phyloP scores from a whole-genome alignment of 257 asterid species.

The Misopates orontium region DNA sequence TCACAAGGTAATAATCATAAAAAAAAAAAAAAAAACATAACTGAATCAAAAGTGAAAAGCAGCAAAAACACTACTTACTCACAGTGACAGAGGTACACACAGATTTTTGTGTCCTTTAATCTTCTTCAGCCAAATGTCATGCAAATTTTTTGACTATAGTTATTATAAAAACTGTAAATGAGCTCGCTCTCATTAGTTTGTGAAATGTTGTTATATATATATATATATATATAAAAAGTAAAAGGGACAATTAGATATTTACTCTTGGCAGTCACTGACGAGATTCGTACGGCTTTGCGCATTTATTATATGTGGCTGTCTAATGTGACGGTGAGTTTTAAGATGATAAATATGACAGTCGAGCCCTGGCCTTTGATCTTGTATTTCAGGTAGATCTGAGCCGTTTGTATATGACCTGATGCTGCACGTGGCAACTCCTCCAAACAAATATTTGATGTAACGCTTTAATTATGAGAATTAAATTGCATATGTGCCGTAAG shows the following conservation, averaged over 20 bases:
- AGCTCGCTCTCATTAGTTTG: too few relatives aligned
- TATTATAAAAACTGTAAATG: too few relatives aligned
- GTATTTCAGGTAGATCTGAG: not conserved
- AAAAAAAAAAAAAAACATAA: slow-evolving; percentile 6
- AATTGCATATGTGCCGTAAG: not conserved
- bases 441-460: not conserved
- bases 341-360: not conserved
- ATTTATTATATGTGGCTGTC: too few relatives aligned
- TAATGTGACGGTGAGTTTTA: not conserved
- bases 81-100: slow-evolving; percentile 15
- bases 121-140: slow-evolving; percentile 27
- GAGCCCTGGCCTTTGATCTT: slow-evolving; percentile 13
- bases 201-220: not conserved
- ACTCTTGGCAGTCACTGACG: not conserved
- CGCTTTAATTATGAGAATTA: not conserved
- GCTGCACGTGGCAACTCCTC: slow-evolving; percentile 17
- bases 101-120: not conserved
- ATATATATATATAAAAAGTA: not conserved
- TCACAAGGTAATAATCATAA: not conserved
- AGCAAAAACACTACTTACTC: slow-evolving; percentile 13
- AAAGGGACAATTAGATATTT: slow-evolving; percentile 1
- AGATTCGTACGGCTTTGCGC: not conserved
- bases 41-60: slow-evolving; percentile 1
- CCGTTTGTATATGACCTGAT: not conserved
- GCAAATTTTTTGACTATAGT: not conserved